Percentiles rank a stretch among this genome's conserved stretches.
phyloP scores from a whole-genome alignment of 768 basidiomycete genomes.

The Austroboletus eburneus region DNA sequence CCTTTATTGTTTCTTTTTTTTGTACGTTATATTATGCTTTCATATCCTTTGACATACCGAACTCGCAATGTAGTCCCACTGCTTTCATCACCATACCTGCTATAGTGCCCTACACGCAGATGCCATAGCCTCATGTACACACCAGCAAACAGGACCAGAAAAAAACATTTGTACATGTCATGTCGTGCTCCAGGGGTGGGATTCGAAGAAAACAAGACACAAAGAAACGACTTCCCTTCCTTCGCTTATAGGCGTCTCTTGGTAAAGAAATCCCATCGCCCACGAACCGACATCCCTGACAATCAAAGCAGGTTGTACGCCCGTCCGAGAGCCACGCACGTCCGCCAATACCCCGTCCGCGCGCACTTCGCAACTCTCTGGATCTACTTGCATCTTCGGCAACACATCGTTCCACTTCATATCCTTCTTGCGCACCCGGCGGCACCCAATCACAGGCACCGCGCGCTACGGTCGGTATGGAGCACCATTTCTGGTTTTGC shows the following conservation, averaged over 20 bases:
- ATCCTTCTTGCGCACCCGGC: conserved; percentile 73
- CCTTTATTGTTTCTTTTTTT: neutral
- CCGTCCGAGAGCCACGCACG: conserved; percentile 65
- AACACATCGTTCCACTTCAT: conserved; percentile 91
- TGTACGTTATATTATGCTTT: conserved; percentile 21
- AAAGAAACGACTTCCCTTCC: too few relatives aligned
- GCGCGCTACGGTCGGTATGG: conserved; percentile 69
- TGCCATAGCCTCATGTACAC: conserved; percentile 3
- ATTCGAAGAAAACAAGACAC: too few relatives aligned
- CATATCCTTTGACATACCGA: conserved; percentile 9
- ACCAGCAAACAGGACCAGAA: neutral
- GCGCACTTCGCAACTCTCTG: conserved; percentile 82
- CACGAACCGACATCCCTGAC: neutral
- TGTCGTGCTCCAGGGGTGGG: too few relatives aligned
- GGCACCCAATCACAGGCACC: conserved; percentile 73
- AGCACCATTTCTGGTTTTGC: too few relatives aligned
- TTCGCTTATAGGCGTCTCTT: too few relatives aligned
- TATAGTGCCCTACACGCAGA: neutral
- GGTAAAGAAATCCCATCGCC: too few relatives aligned
- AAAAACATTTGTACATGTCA: neutral
- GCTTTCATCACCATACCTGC: neutral
- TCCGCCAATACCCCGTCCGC: conserved; percentile 79
- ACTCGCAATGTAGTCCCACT: conserved; percentile 13
- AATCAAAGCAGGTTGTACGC: conserved; percentile 75
- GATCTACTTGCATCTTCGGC: conserved; percentile 86